Evolutionary conservation across 2,329 filamentous ascomycete genomes (phyloP).

Genomic region (Alternaria burnsii): DNA sequence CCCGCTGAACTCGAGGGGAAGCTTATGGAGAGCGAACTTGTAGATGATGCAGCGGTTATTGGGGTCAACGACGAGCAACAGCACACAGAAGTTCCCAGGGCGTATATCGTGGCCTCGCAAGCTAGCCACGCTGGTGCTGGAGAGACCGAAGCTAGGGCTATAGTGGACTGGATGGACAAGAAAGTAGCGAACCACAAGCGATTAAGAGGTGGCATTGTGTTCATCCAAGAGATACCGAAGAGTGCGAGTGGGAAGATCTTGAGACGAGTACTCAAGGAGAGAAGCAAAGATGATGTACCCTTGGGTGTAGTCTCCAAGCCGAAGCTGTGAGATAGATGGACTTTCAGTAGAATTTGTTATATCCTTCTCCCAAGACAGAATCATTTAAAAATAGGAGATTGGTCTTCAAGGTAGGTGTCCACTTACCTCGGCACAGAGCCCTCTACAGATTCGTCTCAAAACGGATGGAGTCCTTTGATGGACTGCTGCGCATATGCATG

Average conservation of each 20-base stretch:
- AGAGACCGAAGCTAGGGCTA: conserved; percentile 22
- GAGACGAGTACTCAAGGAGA: conserved; percentile 39
- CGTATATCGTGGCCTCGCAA: conserved; percentile 38
- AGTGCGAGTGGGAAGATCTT: conserved; percentile 59
- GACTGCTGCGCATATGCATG: too few species aligned
- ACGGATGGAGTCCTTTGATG: too few species aligned
- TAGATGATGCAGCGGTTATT: conserved; percentile 41
- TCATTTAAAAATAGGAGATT: too few species aligned
- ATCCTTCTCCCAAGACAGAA: too few species aligned
- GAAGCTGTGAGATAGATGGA: conserved; percentile 17
- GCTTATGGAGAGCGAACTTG: conserved; percentile 32
- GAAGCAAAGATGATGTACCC: conserved; percentile 24
- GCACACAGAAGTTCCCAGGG: conserved; percentile 41
- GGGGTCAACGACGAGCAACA: conserved; percentile 36
- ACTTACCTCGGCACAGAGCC: too few species aligned
- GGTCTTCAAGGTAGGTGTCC: too few species aligned
- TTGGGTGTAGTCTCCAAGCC: conserved; percentile 24
- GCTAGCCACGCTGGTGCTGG: conserved; percentile 10
- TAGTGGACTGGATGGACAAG: conserved; percentile 30
- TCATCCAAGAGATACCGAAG: conserved; percentile 59
- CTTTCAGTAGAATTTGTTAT: too few species aligned
- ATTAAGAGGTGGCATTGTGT: conserved; percentile 48
- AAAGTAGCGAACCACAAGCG: conserved; percentile 43
- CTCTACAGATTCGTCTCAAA: too few species aligned
- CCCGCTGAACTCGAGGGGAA: conserved; percentile 43